phyloP scores from a whole-genome alignment of 768 basidiomycete genomes.

The Naematelia encephala region DNA sequence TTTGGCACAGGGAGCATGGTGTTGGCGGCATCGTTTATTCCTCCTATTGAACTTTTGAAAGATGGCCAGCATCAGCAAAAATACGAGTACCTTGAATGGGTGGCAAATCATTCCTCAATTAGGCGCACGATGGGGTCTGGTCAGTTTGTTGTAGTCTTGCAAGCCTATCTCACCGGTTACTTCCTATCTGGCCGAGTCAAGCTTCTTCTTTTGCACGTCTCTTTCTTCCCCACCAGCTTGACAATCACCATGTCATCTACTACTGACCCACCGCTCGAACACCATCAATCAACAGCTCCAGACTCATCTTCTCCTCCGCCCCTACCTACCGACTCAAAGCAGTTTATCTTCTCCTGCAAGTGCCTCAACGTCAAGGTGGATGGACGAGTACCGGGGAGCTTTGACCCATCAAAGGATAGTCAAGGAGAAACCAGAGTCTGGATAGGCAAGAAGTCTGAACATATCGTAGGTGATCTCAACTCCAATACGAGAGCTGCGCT shows the following conservation, averaged over 20 bases:
- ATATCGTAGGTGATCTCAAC: conserved; percentile 5
- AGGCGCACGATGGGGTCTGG: neutral
- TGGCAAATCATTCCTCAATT: neutral
- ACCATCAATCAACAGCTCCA: neutral
- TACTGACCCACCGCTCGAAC: neutral
- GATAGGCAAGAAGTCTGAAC: conserved; percentile 9
- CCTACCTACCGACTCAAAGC: neutral
- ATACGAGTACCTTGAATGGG: neutral
- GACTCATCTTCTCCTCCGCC: neutral
- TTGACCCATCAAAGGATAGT: neutral
- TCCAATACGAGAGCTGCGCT: neutral
- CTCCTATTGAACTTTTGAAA: neutral
- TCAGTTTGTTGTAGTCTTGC: neutral
- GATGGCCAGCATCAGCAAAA: neutral
- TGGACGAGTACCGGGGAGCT: conserved; percentile 1
- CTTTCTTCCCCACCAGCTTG: neutral
- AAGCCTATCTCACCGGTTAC: conserved; percentile 3
- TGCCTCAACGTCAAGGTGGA: conserved; percentile 34
- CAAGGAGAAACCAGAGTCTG: conserved; percentile 1
- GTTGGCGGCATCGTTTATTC: conserved; percentile 68
- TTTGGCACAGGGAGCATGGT: conserved; percentile 71
- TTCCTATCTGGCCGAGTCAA: neutral
- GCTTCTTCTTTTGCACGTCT: neutral
- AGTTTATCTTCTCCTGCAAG: conserved; percentile 25
- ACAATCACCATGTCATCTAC: neutral